Evolutionary conservation across 192 early-diverging fungal genomes (phyloP).

Genomic region (Gryganskiella cystojenkinii): DNA sequence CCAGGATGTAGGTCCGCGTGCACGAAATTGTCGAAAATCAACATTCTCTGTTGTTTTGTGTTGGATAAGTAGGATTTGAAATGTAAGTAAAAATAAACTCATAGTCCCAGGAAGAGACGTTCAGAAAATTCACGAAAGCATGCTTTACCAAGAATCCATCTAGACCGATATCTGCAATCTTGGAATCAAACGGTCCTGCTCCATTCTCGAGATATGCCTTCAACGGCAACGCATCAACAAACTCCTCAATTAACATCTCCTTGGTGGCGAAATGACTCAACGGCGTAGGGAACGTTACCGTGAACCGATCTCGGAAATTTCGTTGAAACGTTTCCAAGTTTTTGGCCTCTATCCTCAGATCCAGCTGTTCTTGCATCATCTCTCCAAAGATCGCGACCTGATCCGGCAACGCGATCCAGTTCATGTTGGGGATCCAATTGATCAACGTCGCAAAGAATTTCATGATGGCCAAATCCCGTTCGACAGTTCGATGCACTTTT

Average conservation of each 20-base stretch:
- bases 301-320: constrained; percentile 63
- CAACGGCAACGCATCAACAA: constrained; percentile 80
- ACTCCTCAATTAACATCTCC: constrained; percentile 88
- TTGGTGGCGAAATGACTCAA: constrained; percentile 61
- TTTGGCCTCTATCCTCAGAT: constrained; percentile 81
- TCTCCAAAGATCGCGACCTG: constrained; percentile 88
- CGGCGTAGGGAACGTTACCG: constrained; percentile 76
- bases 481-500: constrained; percentile 71
- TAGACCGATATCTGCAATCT: constrained; percentile 82
- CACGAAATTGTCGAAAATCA: constrained; percentile 93
- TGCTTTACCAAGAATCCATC: constrained; percentile 41
- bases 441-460: constrained; percentile 70
- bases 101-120: constrained; percentile 67
- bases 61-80: constrained; percentile 7
- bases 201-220: constrained; percentile 75
- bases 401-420: constrained; percentile 90
- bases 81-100: constrained; percentile 7
- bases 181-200: constrained; percentile 75
- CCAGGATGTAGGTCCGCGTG: constrained; percentile 96
- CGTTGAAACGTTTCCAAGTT: constrained; percentile 74
- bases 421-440: constrained; percentile 77
- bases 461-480: constrained; percentile 88
- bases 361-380: constrained; percentile 94
- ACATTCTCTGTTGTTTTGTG: constrained; percentile 73
- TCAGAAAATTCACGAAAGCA: constrained; percentile 8